Evolutionary conservation across 106 monocot genomes (phyloP), one percentile per base, ranked within the genome.

Genomic region (Chionographis japonica): DNA sequence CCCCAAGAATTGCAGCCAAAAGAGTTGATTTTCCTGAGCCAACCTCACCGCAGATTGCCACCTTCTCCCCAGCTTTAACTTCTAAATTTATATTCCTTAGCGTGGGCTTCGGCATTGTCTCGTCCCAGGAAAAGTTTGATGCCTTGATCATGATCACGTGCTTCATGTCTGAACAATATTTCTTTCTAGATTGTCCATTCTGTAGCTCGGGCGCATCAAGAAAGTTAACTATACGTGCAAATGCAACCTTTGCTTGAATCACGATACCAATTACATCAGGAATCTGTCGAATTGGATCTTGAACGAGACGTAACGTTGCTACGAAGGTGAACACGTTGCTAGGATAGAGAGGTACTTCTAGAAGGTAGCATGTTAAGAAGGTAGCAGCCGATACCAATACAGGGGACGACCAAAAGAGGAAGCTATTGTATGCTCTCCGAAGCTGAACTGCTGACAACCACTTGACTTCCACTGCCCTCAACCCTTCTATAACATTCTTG

Each of bases 21-120:
- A 98, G 85, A 54, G 87, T 85, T 6, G 97, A 98, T 67, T 98
- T 98, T 66, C 92, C 97, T 12, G 97, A 87, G n/a, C 97, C 92
- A 60, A 98, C 97, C 67, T 98, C 97, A 12, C 97, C 97, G 58
- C 97, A 98, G 8, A 98, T 83, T 61, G 92, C 92, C 35, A 92
- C 82, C 72, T 92, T 98, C n/a, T 92, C 87, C 6, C 87, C 85
- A 54, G 17, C 38, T 62, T 66, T 70, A 49, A 90, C 72, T 16
- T 68, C 77, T 61, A 98, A 71, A 51, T 83, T 83, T 49, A 98
- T 56, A 36, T 87, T 79, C 36, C 56, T 80, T 40, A 98, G 71
- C n/a, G 85, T 85, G 14, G 75, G 78, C 50, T 80, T 90, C 40
- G 35, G 12, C 7, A 13, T 11, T 60, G 76, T 76, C 42, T 64